Conservation (phyloP, 2,329 filamentous ascomycete genomes). For the Byssochlamys sp. region DNA sequence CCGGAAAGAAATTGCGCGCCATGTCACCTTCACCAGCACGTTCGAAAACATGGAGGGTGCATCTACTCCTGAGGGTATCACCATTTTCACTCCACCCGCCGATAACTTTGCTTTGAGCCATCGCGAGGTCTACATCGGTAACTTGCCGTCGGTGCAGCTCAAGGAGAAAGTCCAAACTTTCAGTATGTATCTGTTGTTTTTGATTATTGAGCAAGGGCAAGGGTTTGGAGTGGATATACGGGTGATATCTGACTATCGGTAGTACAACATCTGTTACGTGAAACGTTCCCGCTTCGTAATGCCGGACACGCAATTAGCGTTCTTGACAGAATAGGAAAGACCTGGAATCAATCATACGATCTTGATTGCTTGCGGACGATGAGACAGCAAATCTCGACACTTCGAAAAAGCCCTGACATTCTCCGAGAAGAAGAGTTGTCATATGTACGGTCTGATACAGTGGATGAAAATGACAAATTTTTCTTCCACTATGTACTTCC, state of each 20-base stretch:
- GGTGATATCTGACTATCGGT: neutral
- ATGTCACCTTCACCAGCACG: constrained; percentile 1
- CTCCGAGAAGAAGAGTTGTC: too few relatives aligned
- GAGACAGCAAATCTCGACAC: neutral
- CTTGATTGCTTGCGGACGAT: neutral
- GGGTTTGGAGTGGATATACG: neutral
- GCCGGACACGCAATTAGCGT: neutral
- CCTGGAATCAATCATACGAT: neutral
- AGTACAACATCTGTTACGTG: neutral
- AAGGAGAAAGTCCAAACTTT: neutral
- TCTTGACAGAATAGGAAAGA: neutral
- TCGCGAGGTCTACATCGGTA: neutral
- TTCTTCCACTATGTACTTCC: neutral
- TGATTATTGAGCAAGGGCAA: neutral
- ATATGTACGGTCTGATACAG: neutral
- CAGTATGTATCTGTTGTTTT: neutral
- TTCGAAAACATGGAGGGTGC: neutral
- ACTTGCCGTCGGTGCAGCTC: neutral
- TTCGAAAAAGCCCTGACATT: too few relatives aligned
- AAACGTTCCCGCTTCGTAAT: neutral
- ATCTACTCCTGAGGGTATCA: neutral
- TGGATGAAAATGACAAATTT: neutral
- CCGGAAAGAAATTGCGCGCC: neutral
- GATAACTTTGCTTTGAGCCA: neutral
- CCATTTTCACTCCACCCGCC: neutral